These are phyloP conservation scores for Fragaria ananassa DNA, from an alignment of 306 rosid genomes.

Conservation along the genomic window DNA sequence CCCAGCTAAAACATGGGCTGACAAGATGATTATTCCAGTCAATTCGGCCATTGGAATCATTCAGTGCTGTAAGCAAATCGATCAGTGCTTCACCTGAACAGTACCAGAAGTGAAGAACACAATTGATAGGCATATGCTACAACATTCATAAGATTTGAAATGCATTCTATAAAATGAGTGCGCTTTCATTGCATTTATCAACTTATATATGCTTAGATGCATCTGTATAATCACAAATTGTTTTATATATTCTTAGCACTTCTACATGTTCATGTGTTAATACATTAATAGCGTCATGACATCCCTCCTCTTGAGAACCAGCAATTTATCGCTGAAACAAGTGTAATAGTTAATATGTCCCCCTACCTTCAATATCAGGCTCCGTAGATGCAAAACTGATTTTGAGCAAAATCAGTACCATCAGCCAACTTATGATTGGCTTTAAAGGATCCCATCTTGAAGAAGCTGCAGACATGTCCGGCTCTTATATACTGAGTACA, in stretches of 20 bases:
- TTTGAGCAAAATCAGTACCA: slow-evolving; percentile 42
- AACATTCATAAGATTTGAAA: neutral
- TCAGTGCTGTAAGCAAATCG: slow-evolving; percentile 53
- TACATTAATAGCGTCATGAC: neutral
- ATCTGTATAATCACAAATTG: neutral
- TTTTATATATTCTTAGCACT: neutral
- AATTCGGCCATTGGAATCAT: slow-evolving; percentile 58
- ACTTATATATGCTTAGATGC: neutral
- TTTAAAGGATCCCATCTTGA: slow-evolving; percentile 37
- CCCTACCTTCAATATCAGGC: slow-evolving; percentile 81
- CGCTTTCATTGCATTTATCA: neutral
- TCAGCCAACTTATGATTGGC: slow-evolving; percentile 48
- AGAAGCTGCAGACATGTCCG: slow-evolving; percentile 41
- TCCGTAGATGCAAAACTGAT: slow-evolving; percentile 44
- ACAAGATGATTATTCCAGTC: slow-evolving; percentile 71
- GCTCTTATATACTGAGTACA: slow-evolving; percentile 27
- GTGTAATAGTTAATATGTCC: slow-evolving; percentile 5
- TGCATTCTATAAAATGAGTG: neutral
- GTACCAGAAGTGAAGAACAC: slow-evolving; percentile 16
- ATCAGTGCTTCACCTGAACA: slow-evolving; percentile 72
- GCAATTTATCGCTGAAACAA: neutral
- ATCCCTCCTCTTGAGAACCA: neutral
- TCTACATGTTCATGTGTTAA: neutral
- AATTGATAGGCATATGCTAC: neutral
- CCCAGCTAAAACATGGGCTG: slow-evolving; percentile 92